A percentile compares a stretch with the other conserved stretches of the same genome.
These are phyloP conservation scores for Diaporthe australafricana DNA, from an alignment of 2,329 filamentous ascomycete species.

Conservation along the genomic window DNA sequence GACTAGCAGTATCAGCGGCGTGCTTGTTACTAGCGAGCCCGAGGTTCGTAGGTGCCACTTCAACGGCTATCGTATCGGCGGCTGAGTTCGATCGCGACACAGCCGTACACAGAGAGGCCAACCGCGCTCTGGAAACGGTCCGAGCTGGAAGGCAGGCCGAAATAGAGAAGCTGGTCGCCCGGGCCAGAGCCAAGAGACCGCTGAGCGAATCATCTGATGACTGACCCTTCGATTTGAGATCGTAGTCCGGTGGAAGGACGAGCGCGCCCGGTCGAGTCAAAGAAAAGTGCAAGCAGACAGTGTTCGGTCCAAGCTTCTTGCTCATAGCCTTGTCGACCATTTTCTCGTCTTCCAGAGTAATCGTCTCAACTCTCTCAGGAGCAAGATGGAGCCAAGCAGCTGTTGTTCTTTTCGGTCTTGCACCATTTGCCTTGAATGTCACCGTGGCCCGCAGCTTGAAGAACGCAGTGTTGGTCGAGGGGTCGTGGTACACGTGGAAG, in stretches of 20 bases:
- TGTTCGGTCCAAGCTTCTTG: conserved; percentile 24
- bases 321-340: conserved; percentile 6
- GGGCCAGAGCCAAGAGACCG: conserved; percentile 2
- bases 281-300: conserved; percentile 7
- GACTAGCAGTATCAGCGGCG: conserved; percentile 29
- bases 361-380: conserved; percentile 1
- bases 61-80: neutral
- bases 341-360: conserved; percentile 15
- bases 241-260: conserved; percentile 25
- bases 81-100: neutral
- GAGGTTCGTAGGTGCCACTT: neutral
- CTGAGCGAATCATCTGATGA: neutral
- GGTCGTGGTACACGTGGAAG: conserved; percentile 19
- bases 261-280: conserved; percentile 4
- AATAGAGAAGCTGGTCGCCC: conserved; percentile 9
- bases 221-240: conserved; percentile 3
- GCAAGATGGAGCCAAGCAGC: conserved; percentile 22
- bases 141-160: neutral
- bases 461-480: conserved; percentile 24
- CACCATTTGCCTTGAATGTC: conserved; percentile 14
- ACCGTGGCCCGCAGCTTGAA: conserved; percentile 26
- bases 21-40: conserved; percentile 14
- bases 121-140: neutral
- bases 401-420: conserved; percentile 10
- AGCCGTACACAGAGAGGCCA: neutral